phyloP scores from a whole-genome alignment of 257 asterid genomes.

The Solanum piurae region DNA sequence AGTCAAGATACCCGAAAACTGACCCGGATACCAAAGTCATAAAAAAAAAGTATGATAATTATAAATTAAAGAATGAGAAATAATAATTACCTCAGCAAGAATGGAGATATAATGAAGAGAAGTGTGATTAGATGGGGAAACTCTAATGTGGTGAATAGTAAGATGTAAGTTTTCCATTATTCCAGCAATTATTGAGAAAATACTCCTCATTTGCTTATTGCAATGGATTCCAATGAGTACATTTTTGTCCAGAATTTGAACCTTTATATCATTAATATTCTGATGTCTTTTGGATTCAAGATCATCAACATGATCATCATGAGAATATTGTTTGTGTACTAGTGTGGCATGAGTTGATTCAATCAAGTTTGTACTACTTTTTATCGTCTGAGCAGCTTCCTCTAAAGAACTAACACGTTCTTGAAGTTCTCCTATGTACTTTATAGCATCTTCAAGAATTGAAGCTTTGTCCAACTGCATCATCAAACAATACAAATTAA shows the following conservation, averaged over 20 bases:
- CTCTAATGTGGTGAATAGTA: not conserved
- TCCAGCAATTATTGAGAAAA: not conserved
- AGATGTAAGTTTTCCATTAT: not conserved
- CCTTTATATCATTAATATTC: not conserved
- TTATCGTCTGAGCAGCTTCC: not conserved
- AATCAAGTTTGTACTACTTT: not conserved
- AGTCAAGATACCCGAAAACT: too few species aligned
- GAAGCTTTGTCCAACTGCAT: conserved; percentile 1
- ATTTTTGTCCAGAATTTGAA: not conserved
- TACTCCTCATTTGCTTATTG: not conserved
- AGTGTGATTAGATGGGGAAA: not conserved
- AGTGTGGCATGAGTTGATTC: not conserved
- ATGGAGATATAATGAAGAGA: not conserved
- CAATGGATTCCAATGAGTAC: not conserved
- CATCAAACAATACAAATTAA: not conserved
- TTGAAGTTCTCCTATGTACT: not conserved
- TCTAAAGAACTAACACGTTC: not conserved
- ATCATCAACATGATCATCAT: not conserved
- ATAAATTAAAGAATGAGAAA: not conserved
- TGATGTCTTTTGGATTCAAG: not conserved
- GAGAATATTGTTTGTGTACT: not conserved
- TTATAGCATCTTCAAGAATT: not conserved
- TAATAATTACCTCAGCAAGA: not conserved
- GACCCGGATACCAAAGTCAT: not conserved
- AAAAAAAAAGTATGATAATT: not conserved